These are phyloP conservation scores for Effrenium voratum DNA, from an alignment of 73 alveolate species.

Conservation along the genomic window DNA sequence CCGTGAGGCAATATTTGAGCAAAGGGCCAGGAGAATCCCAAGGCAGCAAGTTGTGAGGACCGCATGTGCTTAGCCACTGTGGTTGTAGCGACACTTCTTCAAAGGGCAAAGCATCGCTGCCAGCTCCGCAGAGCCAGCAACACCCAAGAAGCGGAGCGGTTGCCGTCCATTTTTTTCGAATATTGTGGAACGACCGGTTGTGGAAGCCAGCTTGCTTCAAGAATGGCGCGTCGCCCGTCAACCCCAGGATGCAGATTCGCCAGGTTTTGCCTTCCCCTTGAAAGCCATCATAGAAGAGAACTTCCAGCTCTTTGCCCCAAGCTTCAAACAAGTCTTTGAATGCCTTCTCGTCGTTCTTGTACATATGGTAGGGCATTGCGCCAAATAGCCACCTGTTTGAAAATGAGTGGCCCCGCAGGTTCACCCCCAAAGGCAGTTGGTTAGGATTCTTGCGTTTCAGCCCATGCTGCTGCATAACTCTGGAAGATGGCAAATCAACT, in stretches of 20 bases:
- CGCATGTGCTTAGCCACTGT: background rate
- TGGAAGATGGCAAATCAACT: background rate
- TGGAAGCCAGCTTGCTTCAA: background rate
- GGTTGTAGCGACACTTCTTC: background rate
- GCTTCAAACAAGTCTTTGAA: background rate
- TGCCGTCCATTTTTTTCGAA: background rate
- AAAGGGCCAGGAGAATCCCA: background rate
- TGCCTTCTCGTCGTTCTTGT: background rate
- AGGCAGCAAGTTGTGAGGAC: background rate
- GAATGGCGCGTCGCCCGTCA: slow-evolving; percentile 33
- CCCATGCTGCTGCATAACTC: background rate
- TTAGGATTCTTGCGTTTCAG: background rate
- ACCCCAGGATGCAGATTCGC: background rate
- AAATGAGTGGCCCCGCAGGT: background rate
- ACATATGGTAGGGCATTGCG: background rate
- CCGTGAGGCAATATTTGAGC: background rate
- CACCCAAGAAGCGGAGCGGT: background rate
- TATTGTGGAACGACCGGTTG: background rate
- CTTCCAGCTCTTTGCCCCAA: background rate
- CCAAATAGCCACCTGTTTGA: background rate
- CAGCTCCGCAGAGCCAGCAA: slow-evolving; percentile 28
- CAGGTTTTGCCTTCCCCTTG: background rate
- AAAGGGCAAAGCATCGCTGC: background rate
- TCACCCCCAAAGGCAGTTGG: background rate
- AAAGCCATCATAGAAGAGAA: background rate